phyloP scores from a whole-genome alignment of 225 moss, liverwort and hornwort species.

The Rhytidiadelphus loreus region DNA sequence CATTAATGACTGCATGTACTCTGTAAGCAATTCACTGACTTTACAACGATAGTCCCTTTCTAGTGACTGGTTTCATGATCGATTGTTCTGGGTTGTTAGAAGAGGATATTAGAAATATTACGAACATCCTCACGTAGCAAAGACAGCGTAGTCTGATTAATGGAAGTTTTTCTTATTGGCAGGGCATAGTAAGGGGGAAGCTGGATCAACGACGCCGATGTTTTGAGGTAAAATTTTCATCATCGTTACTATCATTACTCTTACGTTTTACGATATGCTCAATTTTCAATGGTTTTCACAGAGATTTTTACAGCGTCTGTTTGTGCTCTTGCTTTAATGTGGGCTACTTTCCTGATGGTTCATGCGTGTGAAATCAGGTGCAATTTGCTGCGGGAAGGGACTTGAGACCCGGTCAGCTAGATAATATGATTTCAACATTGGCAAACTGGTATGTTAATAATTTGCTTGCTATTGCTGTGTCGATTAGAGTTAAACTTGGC shows the following conservation, averaged over 20 bases:
- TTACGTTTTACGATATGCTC: neutral
- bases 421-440: conserved; percentile 76
- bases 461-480: neutral
- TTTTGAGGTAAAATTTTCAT: conserved; percentile 50
- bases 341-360: neutral
- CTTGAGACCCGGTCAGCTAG: conserved; percentile 86
- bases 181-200: conserved; percentile 94
- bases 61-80: neutral
- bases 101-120: neutral
- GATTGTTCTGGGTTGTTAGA: neutral
- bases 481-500: neutral
- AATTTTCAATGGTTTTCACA: neutral
- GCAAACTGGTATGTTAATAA: conserved; percentile 42
- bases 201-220: conserved; percentile 90
- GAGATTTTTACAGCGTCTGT: neutral
- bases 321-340: neutral
- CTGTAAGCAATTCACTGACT: conserved; percentile 33
- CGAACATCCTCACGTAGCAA: neutral
- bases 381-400: conserved; percentile 95
- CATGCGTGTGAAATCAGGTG: conserved; percentile 37
- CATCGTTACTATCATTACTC: neutral
- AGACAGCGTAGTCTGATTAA: neutral
- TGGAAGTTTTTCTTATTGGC: neutral
- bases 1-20: conserved; percentile 97
- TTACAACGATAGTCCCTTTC: neutral